These are phyloP conservation scores for Boletales sp. DNA, from an alignment of 768 basidiomycete species.

Conservation along the genomic window DNA sequence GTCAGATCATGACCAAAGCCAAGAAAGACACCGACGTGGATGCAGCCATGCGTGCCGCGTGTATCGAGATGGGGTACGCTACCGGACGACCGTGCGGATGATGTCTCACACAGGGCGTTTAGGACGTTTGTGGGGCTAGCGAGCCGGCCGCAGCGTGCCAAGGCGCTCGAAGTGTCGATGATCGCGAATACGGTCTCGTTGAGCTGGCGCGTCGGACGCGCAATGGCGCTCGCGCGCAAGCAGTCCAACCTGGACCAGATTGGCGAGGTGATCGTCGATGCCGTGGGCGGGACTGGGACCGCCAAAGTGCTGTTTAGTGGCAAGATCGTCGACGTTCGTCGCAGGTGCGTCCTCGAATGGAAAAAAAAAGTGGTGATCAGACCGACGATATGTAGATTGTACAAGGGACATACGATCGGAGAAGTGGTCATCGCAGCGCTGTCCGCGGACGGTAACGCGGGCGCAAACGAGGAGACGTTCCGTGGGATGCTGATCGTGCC, in stretches of 20 bases:
- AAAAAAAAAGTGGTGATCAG: neutral
- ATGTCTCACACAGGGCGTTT: neutral
- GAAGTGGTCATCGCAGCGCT: conserved; percentile 32
- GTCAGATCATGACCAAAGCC: conserved; percentile 40
- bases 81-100: neutral
- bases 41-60: conserved; percentile 42
- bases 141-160: conserved; percentile 37
- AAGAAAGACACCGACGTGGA: conserved; percentile 45
- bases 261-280: conserved; percentile 32
- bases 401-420: conserved; percentile 41
- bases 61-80: conserved; percentile 47
- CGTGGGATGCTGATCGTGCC: conserved; percentile 43
- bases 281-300: conserved; percentile 33
- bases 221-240: conserved; percentile 50
- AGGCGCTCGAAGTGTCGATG: conserved; percentile 36
- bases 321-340: conserved; percentile 53
- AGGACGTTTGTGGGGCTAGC: conserved; percentile 45
- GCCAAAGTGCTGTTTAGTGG: conserved; percentile 51
- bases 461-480: conserved; percentile 25
- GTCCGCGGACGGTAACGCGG: conserved; percentile 26
- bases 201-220: conserved; percentile 62
- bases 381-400: conserved; percentile 12
- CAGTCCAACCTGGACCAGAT: conserved; percentile 40
- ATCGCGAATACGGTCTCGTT: conserved; percentile 53
- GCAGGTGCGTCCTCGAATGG: conserved; percentile 22